Percentiles rank a stretch among this genome's conserved stretches.
phyloP scores from a whole-genome alignment of 2,329 filamentous ascomycete genomes.

The Penicillium fuscoglaucum region DNA sequence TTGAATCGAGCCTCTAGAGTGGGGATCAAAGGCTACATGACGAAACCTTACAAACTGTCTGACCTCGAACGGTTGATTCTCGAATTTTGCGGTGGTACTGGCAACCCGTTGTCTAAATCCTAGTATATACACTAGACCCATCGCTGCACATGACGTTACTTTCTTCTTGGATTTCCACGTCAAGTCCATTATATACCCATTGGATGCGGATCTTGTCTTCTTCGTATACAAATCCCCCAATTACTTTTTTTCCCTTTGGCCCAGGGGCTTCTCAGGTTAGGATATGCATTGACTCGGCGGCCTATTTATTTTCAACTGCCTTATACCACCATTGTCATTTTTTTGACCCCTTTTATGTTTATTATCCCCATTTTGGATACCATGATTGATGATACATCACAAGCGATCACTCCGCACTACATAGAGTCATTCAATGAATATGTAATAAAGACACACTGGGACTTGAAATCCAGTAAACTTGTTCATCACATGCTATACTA shows the following conservation, averaged over 20 bases:
- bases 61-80: constrained; percentile 63
- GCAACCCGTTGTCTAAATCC: constrained; percentile 1
- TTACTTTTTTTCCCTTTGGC: constrained; percentile 5
- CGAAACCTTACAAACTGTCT: constrained; percentile 64
- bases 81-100: constrained; percentile 43
- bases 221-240: neutral
- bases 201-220: neutral
- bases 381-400: constrained; percentile 27
- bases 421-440: constrained; percentile 4
- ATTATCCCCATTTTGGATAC: constrained; percentile 22
- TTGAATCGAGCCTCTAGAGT: constrained; percentile 60
- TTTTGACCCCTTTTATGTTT: constrained; percentile 11
- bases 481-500: neutral
- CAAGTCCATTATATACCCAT: constrained; percentile 18
- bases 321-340: constrained; percentile 23
- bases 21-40: constrained; percentile 69
- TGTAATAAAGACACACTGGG: neutral
- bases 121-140: neutral
- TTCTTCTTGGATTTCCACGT: neutral
- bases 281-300: neutral
- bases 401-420: constrained; percentile 5
- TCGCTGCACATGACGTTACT: neutral
- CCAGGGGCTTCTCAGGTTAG: constrained; percentile 1
- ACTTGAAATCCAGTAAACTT: neutral
- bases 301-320: constrained; percentile 15